Percentiles rank a stretch among this genome's conserved stretches.
Conservation (phyloP, 257 asterid genomes). For the Buddleja alternifolia region DNA sequence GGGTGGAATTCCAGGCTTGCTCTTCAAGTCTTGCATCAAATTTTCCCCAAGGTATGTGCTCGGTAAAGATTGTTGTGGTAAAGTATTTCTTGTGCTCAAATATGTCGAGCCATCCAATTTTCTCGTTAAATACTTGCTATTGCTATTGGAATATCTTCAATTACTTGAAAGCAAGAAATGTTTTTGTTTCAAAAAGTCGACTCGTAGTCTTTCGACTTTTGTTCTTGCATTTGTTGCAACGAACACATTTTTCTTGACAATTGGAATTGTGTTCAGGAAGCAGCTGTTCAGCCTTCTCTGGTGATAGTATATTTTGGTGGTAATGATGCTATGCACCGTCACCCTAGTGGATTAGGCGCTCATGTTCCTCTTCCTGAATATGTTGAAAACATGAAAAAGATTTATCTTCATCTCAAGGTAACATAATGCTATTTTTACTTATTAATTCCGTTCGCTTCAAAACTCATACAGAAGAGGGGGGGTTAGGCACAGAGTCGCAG, state of each 20-base stretch:
- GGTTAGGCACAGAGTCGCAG: not conserved
- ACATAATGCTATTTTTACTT: not conserved
- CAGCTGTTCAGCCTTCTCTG: slow-evolving; percentile 68
- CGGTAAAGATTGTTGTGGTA: not conserved
- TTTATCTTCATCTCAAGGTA: slow-evolving; percentile 62
- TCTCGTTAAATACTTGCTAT: not conserved
- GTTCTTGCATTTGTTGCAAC: not conserved
- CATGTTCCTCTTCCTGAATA: slow-evolving; percentile 87
- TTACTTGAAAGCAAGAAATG: slow-evolving; percentile 5
- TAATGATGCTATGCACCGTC: slow-evolving; percentile 72
- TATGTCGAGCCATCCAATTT: not conserved
- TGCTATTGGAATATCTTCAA: not conserved
- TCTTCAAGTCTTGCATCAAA: slow-evolving; percentile 57
- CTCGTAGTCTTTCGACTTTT: not conserved
- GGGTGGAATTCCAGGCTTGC: slow-evolving; percentile 93
- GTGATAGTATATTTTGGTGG: slow-evolving; percentile 90
- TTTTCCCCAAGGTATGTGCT: slow-evolving; percentile 75
- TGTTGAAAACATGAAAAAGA: slow-evolving; percentile 78
- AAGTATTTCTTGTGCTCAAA: not conserved
- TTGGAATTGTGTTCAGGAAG: slow-evolving; percentile 46
- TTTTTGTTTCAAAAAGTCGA: not conserved
- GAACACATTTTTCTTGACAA: not conserved
- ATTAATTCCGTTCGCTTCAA: no score
- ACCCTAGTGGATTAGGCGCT: slow-evolving; percentile 71
- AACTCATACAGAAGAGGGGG: not conserved